These are phyloP conservation scores for Trypanosoma platydactyli DNA, from an alignment of 208 protist species.

Conservation along the genomic window DNA sequence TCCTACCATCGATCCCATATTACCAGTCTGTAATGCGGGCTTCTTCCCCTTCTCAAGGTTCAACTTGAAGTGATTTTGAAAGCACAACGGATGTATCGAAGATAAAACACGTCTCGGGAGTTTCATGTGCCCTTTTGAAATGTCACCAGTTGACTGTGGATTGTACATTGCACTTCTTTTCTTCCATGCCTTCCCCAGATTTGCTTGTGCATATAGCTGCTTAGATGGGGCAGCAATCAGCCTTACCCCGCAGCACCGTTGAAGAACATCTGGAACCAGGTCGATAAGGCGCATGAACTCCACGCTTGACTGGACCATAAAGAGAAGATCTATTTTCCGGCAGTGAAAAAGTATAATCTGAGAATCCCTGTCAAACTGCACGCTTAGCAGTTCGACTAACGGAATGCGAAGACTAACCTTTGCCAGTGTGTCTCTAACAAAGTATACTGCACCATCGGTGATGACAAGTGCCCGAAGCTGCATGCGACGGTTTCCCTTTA, in stretches of 20 bases:
- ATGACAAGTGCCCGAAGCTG: conserved; percentile 41
- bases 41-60: background rate
- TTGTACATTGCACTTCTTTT: conserved; percentile 8
- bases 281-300: conserved; percentile 51
- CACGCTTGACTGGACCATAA: conserved; percentile 45
- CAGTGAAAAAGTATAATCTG: conserved; percentile 56
- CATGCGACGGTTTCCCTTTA: conserved; percentile 33
- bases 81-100: conserved; percentile 1
- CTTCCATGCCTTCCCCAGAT: conserved; percentile 27
- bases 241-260: conserved; percentile 32
- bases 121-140: background rate
- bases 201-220: conserved; percentile 53
- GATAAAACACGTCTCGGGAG: conserved; percentile 8
- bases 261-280: conserved; percentile 22
- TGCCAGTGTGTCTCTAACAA: conserved; percentile 37
- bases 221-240: conserved; percentile 35
- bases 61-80: conserved; percentile 10
- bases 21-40: background rate
- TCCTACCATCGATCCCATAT: background rate
- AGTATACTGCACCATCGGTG: conserved; percentile 56
- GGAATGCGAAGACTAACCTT: conserved; percentile 41
- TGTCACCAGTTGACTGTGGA: background rate
- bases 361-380: conserved; percentile 48
- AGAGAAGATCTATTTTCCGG: conserved; percentile 39
- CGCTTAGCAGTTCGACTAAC: conserved; percentile 32